Evolutionary conservation across 371 early-diverging fungal species (phyloP), one percentile per base, ranked within the genome.

Genomic region (Mucor velutinosus): DNA sequence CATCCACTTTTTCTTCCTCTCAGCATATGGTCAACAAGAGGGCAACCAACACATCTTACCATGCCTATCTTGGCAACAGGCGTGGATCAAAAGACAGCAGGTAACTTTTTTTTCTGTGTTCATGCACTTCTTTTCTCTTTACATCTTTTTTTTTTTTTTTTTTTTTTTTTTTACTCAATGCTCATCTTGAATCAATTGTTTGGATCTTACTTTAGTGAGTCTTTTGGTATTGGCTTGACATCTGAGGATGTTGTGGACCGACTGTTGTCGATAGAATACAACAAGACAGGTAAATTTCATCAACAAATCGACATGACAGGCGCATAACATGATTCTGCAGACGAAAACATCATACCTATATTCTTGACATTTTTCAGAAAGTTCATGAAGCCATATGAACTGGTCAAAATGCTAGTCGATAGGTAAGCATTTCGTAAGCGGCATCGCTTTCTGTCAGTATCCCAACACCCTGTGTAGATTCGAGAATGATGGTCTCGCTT

Each of bases 311-410:
- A 27, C 14, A 53, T 53, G 27, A 53, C 53, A 53, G 47, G 39
- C 23, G 14, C 47, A 19, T 47, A 35, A 51, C 33, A 61, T 25
- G 23, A 14, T 21, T 25, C 33, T 3, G 29, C 51, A 78, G 82
- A 82, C 66, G 79, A 79, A 39, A 75, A 79, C 45, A 76, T 76
- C 35, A 62, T 74, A n/a, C 75, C 76, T 7, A 70, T 83, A 12
- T 87, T 87, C 65, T 72, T 87, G 56, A 80, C 83, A 29, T 85
- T 87, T 69, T 87, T 81, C 65, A 77, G 87, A 49, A 78, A 70
- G 39, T 86, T 87, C 43, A 81, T 87, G 82, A 84, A 77, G n/a
- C 87, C 87, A 8, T 66, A 75, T 17, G 83, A 83, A 14, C 72
- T 87, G 14, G 75, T 83, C 8, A 75, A 80, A 23, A 71, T 68